A percentile compares a stretch with the other conserved stretches of the same genome.
These are phyloP conservation scores for Ulota crispa DNA, from an alignment of 225 moss, liverwort and hornwort species.

Conservation along the genomic window DNA sequence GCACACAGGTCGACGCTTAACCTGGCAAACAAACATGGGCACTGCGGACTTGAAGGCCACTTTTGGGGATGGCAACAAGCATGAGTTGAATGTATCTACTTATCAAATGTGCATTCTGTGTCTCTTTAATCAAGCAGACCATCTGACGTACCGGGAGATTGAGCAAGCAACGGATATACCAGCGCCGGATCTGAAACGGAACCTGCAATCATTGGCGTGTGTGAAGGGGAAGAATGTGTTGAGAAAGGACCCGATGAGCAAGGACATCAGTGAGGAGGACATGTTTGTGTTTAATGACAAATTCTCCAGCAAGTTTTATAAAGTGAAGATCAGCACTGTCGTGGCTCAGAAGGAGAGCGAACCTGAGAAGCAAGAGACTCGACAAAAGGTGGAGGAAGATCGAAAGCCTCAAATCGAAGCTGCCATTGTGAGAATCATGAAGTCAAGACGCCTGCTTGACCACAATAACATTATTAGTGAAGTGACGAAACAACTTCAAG, in stretches of 20 bases:
- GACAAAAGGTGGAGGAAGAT: slow-evolving; percentile 68
- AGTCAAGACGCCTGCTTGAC: slow-evolving; percentile 62
- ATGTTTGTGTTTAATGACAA: slow-evolving; percentile 59
- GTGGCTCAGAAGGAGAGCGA: slow-evolving; percentile 71
- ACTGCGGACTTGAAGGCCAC: slow-evolving; percentile 66
- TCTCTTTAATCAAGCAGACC: slow-evolving; percentile 57
- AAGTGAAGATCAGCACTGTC: slow-evolving; percentile 67
- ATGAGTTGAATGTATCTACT: slow-evolving; percentile 67
- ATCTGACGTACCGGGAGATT: slow-evolving; percentile 59
- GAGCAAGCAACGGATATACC: slow-evolving; percentile 67
- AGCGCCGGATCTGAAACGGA: slow-evolving; percentile 56
- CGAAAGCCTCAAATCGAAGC: slow-evolving; percentile 72
- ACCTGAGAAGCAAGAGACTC: slow-evolving; percentile 69
- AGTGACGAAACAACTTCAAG: slow-evolving; percentile 68
- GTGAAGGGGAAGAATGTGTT: slow-evolving; percentile 68
- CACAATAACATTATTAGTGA: slow-evolving; percentile 71
- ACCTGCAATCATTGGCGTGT: slow-evolving; percentile 60
- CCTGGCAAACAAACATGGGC: slow-evolving; percentile 74
- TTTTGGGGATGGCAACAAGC: slow-evolving; percentile 65
- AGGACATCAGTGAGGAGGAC: slow-evolving; percentile 64
- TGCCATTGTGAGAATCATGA: slow-evolving; percentile 69
- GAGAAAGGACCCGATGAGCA: slow-evolving; percentile 71
- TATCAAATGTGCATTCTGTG: slow-evolving; percentile 72
- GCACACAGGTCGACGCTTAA: slow-evolving; percentile 63
- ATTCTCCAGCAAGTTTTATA: slow-evolving; percentile 66